phyloP scores from a whole-genome alignment of 805 yeast genomes.

The Starmerella floricola region DNA sequence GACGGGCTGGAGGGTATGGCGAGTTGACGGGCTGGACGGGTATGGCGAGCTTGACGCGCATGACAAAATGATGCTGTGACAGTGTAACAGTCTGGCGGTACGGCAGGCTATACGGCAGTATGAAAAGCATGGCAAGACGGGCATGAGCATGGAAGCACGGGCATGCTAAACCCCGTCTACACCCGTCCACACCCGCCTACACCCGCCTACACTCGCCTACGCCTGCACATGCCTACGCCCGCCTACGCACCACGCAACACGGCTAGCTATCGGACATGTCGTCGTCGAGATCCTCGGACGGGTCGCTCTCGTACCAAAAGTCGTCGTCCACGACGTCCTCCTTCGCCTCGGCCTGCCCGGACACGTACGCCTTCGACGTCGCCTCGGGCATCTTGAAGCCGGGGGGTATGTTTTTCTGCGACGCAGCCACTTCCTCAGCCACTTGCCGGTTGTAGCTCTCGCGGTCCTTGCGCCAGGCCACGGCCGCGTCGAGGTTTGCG shows the following conservation, averaged over 20 bases:
- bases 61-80: too few species aligned
- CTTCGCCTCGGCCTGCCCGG: conserved; percentile 27
- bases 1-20: too few species aligned
- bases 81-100: too few species aligned
- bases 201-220: too few species aligned
- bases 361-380: conserved; percentile 42
- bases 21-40: too few species aligned
- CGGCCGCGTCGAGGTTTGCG: conserved; percentile 93
- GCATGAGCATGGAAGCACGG: too few species aligned
- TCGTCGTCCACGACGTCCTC: conserved; percentile 62
- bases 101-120: too few species aligned
- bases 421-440: conserved; percentile 53
- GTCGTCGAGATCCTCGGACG: conserved; percentile 43
- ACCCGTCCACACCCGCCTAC: too few species aligned
- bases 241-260: conserved; percentile 32
- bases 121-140: too few species aligned
- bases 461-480: conserved; percentile 72
- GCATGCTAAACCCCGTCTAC: too few species aligned
- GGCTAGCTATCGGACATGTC: conserved; percentile 29
- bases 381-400: conserved; percentile 73
- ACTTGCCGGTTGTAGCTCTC: conserved; percentile 66
- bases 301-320: conserved; percentile 72
- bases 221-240: background rate
- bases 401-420: conserved; percentile 74
- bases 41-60: too few species aligned